These are phyloP conservation scores for Sugiyamaella paludigena DNA, from an alignment of 1,139 yeast genomes.

Conservation along the genomic window DNA sequence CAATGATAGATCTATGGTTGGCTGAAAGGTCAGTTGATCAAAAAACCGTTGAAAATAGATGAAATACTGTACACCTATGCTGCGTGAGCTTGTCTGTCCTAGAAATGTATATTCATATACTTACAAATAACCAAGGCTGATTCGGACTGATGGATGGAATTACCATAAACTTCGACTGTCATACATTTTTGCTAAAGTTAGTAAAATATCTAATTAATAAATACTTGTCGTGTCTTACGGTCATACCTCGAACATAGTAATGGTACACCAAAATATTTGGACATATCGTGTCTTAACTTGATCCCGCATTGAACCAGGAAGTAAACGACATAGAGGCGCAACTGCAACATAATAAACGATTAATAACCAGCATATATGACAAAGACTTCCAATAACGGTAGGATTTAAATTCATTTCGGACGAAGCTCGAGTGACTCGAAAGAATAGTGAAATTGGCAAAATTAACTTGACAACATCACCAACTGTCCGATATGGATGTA, in stretches of 20 bases:
- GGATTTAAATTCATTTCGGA: background rate
- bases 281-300: background rate
- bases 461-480: no score
- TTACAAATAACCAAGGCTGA: slow-evolving; percentile 24
- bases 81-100: no score
- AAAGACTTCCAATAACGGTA: background rate
- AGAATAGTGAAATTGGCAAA: background rate
- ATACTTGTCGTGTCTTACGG: background rate
- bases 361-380: slow-evolving; percentile 1
- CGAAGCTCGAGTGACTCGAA: background rate
- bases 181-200: background rate
- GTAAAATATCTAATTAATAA: background rate
- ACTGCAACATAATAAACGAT: slow-evolving; percentile 1
- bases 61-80: no score
- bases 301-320: slow-evolving; percentile 1
- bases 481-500: no score
- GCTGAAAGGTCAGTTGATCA: slow-evolving; percentile 25
- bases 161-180: slow-evolving; percentile 19
- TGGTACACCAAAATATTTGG: slow-evolving; percentile 8
- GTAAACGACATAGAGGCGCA: slow-evolving; percentile 2
- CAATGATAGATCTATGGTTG: slow-evolving; percentile 58
- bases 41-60: no score
- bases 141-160: slow-evolving; percentile 19
- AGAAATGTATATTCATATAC: background rate
- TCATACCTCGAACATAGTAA: slow-evolving; percentile 5